phyloP scores from a whole-genome alignment of 1,284 basidiomycete species.

The Ceratobasidium sp. region DNA sequence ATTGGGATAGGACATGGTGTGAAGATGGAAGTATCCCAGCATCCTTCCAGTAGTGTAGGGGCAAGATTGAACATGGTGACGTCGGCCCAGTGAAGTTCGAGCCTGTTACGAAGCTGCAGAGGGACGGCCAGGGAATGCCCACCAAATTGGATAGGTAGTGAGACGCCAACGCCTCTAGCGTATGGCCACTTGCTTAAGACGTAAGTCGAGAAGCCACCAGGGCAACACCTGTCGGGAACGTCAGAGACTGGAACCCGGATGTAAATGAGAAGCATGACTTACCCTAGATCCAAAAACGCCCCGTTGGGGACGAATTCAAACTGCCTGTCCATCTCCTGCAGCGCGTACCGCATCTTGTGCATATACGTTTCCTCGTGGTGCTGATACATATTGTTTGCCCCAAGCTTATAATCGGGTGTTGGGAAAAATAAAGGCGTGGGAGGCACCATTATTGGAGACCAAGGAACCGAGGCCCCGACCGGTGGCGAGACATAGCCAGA shows the following conservation, averaged over 20 bases:
- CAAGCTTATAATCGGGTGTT: background rate
- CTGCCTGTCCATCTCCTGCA: conserved; percentile 31
- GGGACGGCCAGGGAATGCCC: conserved; percentile 36
- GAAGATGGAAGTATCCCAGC: conserved; percentile 31
- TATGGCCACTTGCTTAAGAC: conserved; percentile 29
- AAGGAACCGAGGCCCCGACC: background rate
- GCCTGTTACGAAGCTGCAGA: conserved; percentile 7
- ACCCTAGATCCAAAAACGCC: conserved; percentile 30
- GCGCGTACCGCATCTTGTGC: conserved; percentile 28
- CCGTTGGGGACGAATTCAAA: conserved; percentile 28
- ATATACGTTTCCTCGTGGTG: conserved; percentile 31
- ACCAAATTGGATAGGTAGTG: conserved; percentile 38
- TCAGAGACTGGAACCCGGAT: background rate
- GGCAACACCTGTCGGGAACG: conserved; percentile 18
- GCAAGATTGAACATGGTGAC: conserved; percentile 37
- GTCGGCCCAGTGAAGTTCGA: conserved; percentile 34
- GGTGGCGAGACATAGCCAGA: conserved; percentile 23
- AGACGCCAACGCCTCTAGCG: conserved; percentile 31
- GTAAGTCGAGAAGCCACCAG: conserved; percentile 38
- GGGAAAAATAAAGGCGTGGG: background rate
- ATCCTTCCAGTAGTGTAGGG: conserved; percentile 12
- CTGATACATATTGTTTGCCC: conserved; percentile 26
- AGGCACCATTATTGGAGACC: background rate
- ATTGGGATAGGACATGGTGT: conserved; percentile 32
- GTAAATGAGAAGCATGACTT: background rate